Evolutionary conservation across 306 rosid species (phyloP), one percentile per base, ranked within the genome.

Genomic region (Quercus cerris): DNA sequence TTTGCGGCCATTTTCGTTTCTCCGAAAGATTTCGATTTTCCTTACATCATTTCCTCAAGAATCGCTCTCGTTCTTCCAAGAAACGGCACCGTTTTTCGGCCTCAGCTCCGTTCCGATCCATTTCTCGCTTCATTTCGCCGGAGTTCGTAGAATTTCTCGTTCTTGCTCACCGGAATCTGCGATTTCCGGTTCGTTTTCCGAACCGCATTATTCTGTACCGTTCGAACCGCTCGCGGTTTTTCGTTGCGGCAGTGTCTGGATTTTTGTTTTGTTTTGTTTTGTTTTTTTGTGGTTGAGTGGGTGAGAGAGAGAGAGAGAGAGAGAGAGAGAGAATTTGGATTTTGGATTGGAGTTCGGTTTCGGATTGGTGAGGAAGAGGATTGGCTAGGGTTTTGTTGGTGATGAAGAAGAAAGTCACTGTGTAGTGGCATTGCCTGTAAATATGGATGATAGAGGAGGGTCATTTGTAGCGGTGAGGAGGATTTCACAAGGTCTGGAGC

Each of bases 381-480:
- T 55, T 78, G 77, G 46, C 70, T 31, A n/a, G 38, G 71, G 56
- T 68, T 52, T 30, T 11, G 58, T 25, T 49, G 41, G 9, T 66
- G 78, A 49, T 18, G 72, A 76, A 55, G 63, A n/a, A 69, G 44
- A 25, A 15, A 68, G 56, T 4, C 74, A 67, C 78, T 77, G 59
- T 51, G 80, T 73, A 76, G 81, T 49, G 67, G 67, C 77, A 38
- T 79, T 68, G 22, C 54, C 23, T 41, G 73, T 70, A 75, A 71
- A 80, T 18, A 95, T 95, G 98, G 96, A 93, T 77, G 98, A 91
- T 75, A 85, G 98, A 86, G 99, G 98, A 69, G 96, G 98, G 59
- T 95, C 99, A 17, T 95, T 95, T 81, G 98, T 95, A 57, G 99
- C 98, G 56, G 99, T 95, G 0, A 80, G 99, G 84, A 93, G 99